These are phyloP conservation scores for Choiromyces venosus DNA, from an alignment of 495 filamentous ascomycete genomes.

Conservation along the genomic window DNA sequence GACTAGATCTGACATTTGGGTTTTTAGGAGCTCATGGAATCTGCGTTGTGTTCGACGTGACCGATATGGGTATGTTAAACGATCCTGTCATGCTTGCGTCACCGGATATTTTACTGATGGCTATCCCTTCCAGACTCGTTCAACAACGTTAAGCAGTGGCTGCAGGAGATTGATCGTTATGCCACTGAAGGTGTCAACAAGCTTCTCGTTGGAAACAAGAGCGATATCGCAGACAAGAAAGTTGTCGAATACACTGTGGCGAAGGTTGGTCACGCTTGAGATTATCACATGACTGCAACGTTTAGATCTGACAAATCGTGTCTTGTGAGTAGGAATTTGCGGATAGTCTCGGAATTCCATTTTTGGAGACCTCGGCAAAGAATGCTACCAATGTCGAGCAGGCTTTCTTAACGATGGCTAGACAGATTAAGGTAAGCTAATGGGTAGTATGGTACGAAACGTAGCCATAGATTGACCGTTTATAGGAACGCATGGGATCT, in stretches of 20 bases:
- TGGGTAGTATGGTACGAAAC: not conserved
- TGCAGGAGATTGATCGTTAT: slow-evolving; percentile 98
- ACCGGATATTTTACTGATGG: slow-evolving; percentile 3
- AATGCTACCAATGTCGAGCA: slow-evolving; percentile 99
- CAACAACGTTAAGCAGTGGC: slow-evolving; percentile 99
- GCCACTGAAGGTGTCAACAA: slow-evolving; percentile 99
- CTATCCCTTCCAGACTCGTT: slow-evolving; percentile 63
- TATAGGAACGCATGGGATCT: slow-evolving; percentile 87
- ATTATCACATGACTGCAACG: slow-evolving; percentile 6
- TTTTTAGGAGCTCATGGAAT: slow-evolving; percentile 75
- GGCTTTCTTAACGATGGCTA: slow-evolving; percentile 98
- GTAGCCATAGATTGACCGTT: slow-evolving; percentile 14
- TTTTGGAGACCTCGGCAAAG: slow-evolving; percentile 99
- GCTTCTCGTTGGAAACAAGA: slow-evolving; percentile 98
- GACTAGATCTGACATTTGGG: slow-evolving; percentile 19
- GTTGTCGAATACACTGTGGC: slow-evolving; percentile 99
- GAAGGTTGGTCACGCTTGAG: slow-evolving; percentile 60
- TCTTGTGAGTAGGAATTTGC: slow-evolving; percentile 73
- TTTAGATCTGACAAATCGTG: slow-evolving; percentile 27
- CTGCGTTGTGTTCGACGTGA: slow-evolving; percentile 99
- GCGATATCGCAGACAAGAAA: slow-evolving; percentile 99
- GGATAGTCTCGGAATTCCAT: slow-evolving; percentile 96
- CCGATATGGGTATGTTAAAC: slow-evolving; percentile 64
- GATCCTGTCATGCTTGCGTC: slow-evolving; percentile 11
- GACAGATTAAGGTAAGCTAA: slow-evolving; percentile 72